Conservation (phyloP, 768 basidiomycete genomes). For the Psilocybe azurescens region DNA sequence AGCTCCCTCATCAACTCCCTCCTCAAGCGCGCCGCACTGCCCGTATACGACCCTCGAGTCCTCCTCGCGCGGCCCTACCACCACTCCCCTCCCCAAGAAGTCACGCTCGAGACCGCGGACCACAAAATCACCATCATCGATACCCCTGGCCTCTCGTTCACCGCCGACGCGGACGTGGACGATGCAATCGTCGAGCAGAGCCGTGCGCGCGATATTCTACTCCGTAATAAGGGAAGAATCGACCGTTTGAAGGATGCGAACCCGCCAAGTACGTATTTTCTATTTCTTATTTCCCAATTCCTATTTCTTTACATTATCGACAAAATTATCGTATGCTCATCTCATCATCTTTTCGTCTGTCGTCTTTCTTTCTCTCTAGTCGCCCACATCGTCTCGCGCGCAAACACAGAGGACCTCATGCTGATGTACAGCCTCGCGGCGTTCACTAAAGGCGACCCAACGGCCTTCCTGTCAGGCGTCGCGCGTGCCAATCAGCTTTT, state of each 20-base stretch:
- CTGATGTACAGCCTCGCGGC: constrained; percentile 83
- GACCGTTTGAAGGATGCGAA: constrained; percentile 85
- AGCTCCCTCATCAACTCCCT: constrained; percentile 78
- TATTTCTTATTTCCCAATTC: neutral
- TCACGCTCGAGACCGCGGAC: too few species aligned
- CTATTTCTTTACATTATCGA: constrained; percentile 3
- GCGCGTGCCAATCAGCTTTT: constrained; percentile 78
- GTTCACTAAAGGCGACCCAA: constrained; percentile 68
- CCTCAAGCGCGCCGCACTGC: too few species aligned
- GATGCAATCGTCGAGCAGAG: too few species aligned
- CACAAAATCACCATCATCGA: too few species aligned
- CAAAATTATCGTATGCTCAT: constrained; percentile 6
- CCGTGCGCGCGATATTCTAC: too few species aligned
- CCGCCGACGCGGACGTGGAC: too few species aligned
- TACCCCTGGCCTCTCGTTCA: too few species aligned
- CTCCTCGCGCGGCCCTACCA: too few species aligned
- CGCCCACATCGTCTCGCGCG: constrained; percentile 67
- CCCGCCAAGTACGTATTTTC: constrained; percentile 59
- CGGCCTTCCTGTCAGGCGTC: constrained; percentile 77
- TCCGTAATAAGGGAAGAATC: constrained; percentile 80
- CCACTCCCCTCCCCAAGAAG: too few species aligned
- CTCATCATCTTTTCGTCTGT: too few species aligned
- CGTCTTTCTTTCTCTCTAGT: too few species aligned
- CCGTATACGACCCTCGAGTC: too few species aligned
- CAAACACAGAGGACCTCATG: constrained; percentile 85